Evolutionary conservation across 768 basidiomycete species (phyloP), one percentile per base, ranked within the genome.

Genomic region (Russula olivacea): DNA sequence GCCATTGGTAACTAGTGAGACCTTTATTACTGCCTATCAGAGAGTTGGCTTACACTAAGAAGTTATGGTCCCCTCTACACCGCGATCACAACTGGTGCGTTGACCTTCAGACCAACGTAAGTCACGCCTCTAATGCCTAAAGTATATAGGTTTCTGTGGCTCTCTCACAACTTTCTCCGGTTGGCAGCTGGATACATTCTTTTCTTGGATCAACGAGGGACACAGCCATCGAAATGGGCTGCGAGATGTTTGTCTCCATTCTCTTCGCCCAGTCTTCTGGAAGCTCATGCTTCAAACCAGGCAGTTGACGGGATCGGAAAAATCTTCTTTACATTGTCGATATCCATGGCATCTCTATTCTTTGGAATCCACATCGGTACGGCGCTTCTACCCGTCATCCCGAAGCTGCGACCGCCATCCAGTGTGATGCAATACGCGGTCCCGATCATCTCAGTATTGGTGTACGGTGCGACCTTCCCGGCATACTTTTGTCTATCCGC

Each of bases 101-200:
- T 53, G 21, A 32, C 38, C 38, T 55, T 23, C 23, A 8, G 28
- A 32, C 54, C 36, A 15, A 32, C 17, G n/a, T n/a, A 47, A 32
- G 32, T 12, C 19, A 54, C 30, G 11, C 10, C 49, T 41, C 47
- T 59, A 14, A 63, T 48, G 21, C 11, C 19, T 43, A 34, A 17
- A 25, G 5, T n/a, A 25, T 41, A 28, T 63, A 88, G 94, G 93
- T 15, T 93, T 98, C 73, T 98, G 97, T 71, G 97, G 96, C 3
- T 96, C 93, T 1, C 74, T 98, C 68, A 99, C 97, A 11, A 98
- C 94, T 2, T 98, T 98, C 77, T 97, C 95, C 17, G 83, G 87
- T 41, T 98, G 97, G 97, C 92, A 98, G 74, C 71, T 91, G 11
- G 91, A 95, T 64, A 74, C 93, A 0, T 98, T 96, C 70, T 74